phyloP scores from a whole-genome alignment of 1,139 yeast species.

The Diutina siamensis region DNA sequence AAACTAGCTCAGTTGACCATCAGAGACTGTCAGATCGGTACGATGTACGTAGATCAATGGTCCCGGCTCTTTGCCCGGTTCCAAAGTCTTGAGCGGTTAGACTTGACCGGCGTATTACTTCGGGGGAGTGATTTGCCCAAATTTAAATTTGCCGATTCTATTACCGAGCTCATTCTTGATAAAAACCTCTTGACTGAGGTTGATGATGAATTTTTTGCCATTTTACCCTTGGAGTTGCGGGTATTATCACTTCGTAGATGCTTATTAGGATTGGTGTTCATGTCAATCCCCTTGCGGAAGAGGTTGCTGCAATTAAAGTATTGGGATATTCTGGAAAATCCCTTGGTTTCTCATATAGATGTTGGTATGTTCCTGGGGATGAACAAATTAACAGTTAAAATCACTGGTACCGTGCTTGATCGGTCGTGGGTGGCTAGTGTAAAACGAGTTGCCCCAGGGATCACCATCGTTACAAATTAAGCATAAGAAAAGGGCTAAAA shows the following conservation, averaged over 20 bases:
- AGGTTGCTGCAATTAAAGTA: neutral
- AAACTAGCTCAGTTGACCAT: neutral
- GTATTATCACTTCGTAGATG: neutral
- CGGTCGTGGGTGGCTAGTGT: neutral
- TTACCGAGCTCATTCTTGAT: neutral
- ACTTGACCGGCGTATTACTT: neutral
- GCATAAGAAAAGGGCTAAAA: too few relatives aligned
- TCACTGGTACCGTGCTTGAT: neutral
- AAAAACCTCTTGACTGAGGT: neutral
- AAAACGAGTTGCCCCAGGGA: neutral
- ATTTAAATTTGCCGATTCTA: neutral
- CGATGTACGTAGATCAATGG: conserved; percentile 2
- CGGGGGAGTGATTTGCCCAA: neutral
- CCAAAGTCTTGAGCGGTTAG: neutral
- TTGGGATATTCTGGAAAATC: neutral
- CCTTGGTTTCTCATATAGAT: neutral
- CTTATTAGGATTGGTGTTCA: neutral
- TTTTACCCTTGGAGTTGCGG: neutral
- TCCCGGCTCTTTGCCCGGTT: neutral
- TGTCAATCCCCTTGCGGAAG: neutral
- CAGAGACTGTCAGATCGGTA: neutral
- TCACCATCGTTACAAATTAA: neutral
- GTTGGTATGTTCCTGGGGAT: neutral
- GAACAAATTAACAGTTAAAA: neutral
- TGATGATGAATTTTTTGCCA: neutral